These are phyloP conservation scores for Candida insectalens DNA, from an alignment of 805 yeast genomes.

Conservation along the genomic window DNA sequence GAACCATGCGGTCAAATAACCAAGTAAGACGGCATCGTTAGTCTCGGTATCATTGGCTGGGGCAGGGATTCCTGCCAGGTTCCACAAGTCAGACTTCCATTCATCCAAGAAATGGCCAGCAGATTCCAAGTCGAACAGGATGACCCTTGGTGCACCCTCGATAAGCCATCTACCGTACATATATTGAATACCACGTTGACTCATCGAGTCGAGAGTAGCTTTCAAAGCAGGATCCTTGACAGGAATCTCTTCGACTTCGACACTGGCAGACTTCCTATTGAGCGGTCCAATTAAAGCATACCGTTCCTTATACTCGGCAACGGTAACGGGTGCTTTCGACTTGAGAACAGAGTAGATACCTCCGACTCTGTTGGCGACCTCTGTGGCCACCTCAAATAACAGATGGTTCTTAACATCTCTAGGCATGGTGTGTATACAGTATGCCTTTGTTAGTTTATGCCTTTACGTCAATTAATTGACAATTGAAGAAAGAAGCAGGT, in stretches of 20 bases:
- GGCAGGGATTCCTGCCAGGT: conserved; percentile 82
- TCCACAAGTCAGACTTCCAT: conserved; percentile 94
- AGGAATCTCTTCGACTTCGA: conserved; percentile 71
- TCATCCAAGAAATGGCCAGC: conserved; percentile 66
- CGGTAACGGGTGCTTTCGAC: conserved; percentile 94
- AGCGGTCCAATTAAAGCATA: conserved; percentile 85
- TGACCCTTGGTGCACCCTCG: conserved; percentile 94
- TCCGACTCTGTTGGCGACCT: conserved; percentile 95
- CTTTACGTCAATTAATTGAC: neutral
- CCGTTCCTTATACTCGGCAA: conserved; percentile 81
- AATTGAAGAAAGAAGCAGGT: neutral
- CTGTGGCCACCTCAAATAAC: conserved; percentile 91
- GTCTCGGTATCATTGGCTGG: conserved; percentile 85
- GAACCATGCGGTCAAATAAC: conserved; percentile 95
- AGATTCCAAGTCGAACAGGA: conserved; percentile 77
- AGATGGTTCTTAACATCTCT: conserved; percentile 84
- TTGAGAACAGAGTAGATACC: conserved; percentile 96
- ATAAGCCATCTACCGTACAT: conserved; percentile 94
- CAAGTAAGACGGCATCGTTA: conserved; percentile 85
- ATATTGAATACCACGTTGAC: conserved; percentile 68
- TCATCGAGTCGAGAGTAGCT: conserved; percentile 68
- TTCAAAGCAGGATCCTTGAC: conserved; percentile 37
- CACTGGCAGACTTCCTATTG: conserved; percentile 61
- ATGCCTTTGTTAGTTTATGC: neutral
- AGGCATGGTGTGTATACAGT: conserved; percentile 33